Conservation (phyloP, 2,329 filamentous ascomycete species). For the Fusarium sp. region DNA sequence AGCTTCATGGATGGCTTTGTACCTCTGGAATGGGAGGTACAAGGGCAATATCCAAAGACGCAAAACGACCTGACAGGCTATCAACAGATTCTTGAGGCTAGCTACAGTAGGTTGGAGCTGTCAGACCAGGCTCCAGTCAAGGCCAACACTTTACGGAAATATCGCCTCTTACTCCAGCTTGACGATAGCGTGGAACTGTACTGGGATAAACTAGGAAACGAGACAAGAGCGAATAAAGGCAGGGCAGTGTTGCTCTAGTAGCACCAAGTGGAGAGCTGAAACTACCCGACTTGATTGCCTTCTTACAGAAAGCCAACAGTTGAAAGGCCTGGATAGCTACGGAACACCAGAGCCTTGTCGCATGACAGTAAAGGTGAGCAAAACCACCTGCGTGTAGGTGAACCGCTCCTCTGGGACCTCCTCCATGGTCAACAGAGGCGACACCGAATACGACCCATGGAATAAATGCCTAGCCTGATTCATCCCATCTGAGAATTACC, state of each 20-base stretch:
- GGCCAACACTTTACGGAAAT: constrained; percentile 16
- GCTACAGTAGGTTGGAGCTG: constrained; percentile 3
- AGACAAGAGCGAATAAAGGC: constrained; percentile 11
- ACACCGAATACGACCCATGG: constrained; percentile 15
- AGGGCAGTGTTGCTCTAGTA: constrained; percentile 20
- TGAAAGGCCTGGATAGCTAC: constrained; percentile 9
- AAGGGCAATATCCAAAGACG: constrained; percentile 18
- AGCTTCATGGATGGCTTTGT: constrained; percentile 14
- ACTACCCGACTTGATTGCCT: constrained; percentile 27
- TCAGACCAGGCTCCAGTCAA: constrained; percentile 17
- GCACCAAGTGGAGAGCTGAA: constrained; percentile 33
- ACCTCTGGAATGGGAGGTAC: constrained; percentile 4
- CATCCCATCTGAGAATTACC: constrained; percentile 14
- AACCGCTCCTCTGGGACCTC: constrained; percentile 32
- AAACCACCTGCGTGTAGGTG: background rate
- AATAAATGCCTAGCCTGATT: constrained; percentile 3
- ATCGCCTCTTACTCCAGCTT: constrained; percentile 16
- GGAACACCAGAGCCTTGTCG: constrained; percentile 15
- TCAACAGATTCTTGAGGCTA: constrained; percentile 12
- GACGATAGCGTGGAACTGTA: background rate
- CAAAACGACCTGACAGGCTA: constrained; percentile 21
- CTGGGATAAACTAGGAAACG: constrained; percentile 24
- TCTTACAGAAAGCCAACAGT: constrained; percentile 10
- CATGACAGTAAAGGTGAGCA: background rate
- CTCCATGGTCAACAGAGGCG: constrained; percentile 15